Evolutionary conservation across 2,329 filamentous ascomycete species (phyloP).

Genomic region (Neonectria coccinea): DNA sequence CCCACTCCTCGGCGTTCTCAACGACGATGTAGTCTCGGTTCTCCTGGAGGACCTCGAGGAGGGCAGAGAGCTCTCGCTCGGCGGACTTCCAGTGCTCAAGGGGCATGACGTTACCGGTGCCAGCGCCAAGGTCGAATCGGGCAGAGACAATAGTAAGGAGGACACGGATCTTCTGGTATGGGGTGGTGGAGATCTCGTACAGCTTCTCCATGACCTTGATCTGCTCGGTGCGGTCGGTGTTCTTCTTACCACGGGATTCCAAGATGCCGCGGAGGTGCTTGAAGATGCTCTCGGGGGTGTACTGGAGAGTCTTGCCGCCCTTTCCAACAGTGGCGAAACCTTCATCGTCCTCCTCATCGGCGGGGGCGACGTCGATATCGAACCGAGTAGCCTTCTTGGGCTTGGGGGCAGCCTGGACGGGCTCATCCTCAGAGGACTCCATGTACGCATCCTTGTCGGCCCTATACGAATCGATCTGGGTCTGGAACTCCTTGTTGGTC

Average conservation of each 20-base stretch:
- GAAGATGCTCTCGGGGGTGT: conserved; percentile 97
- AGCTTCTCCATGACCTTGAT: conserved; percentile 98
- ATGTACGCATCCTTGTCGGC: conserved; percentile 89
- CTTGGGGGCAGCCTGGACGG: conserved; percentile 63
- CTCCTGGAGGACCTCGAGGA: conserved; percentile 83
- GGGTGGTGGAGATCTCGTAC: conserved; percentile 85
- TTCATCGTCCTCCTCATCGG: conserved; percentile 77
- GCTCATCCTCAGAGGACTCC: conserved; percentile 83
- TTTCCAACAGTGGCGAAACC: conserved; percentile 91
- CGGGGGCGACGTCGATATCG: conserved; percentile 60
- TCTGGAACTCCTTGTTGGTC: conserved; percentile 94
- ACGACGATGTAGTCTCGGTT: conserved; percentile 86
- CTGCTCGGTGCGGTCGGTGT: conserved; percentile 94
- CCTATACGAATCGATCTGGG: conserved; percentile 88
- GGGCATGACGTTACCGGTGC: conserved; percentile 83
- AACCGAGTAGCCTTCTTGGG: conserved; percentile 50
- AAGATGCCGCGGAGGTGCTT: conserved; percentile 95
- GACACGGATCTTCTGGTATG: conserved; percentile 94
- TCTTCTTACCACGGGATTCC: conserved; percentile 98
- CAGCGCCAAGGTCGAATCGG: conserved; percentile 90
- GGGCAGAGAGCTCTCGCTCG: conserved; percentile 82
- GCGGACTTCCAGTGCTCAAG: conserved; percentile 97
- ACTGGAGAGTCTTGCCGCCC: conserved; percentile 88
- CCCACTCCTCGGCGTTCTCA: conserved; percentile 97
- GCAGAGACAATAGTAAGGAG: conserved; percentile 92